Percentiles rank a stretch among this genome's conserved stretches.
Conservation (phyloP, 2,329 filamentous ascomycete genomes). For the Phyllosticta ampelicida region DNA sequence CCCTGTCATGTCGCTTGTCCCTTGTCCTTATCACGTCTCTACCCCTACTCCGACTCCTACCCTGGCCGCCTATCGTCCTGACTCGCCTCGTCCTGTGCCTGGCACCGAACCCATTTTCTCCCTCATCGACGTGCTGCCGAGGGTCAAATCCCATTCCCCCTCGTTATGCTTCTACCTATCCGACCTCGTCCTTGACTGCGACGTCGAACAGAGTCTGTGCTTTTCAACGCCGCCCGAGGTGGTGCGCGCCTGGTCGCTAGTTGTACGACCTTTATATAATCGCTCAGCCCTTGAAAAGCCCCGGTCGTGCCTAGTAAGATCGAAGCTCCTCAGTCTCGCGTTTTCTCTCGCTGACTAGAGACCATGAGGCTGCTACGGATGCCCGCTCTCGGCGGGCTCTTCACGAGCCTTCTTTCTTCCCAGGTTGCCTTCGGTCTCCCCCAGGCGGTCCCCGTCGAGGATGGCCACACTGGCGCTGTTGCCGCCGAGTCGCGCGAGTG, state of each 20-base stretch:
- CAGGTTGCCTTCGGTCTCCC: conserved; percentile 5
- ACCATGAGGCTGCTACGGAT: conserved; percentile 8
- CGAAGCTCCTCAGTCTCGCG: neutral
- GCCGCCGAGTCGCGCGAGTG: conserved; percentile 36
- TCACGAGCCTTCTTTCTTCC: conserved; percentile 6
- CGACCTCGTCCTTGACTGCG: neutral
- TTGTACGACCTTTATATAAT: neutral
- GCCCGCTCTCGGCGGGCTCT: conserved; percentile 8
- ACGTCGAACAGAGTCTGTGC: neutral
- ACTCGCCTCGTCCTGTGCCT: neutral
- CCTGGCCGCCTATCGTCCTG: neutral
- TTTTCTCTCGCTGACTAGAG: neutral
- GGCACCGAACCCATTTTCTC: neutral
- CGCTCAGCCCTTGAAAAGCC: neutral
- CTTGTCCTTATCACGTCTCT: neutral
- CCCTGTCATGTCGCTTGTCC: neutral
- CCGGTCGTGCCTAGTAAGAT: neutral
- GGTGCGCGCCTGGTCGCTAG: neutral
- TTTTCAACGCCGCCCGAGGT: neutral
- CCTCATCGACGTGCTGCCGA: neutral
- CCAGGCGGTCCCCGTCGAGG: neutral
- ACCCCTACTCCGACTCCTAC: too few species aligned
- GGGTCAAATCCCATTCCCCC: neutral
- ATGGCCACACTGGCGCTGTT: conserved; percentile 30
- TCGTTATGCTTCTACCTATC: neutral